A percentile compares a stretch with the other conserved stretches of the same genome.
phyloP scores from a whole-genome alignment of 192 early-diverging fungal genomes.

The Coemansia sp. region DNA sequence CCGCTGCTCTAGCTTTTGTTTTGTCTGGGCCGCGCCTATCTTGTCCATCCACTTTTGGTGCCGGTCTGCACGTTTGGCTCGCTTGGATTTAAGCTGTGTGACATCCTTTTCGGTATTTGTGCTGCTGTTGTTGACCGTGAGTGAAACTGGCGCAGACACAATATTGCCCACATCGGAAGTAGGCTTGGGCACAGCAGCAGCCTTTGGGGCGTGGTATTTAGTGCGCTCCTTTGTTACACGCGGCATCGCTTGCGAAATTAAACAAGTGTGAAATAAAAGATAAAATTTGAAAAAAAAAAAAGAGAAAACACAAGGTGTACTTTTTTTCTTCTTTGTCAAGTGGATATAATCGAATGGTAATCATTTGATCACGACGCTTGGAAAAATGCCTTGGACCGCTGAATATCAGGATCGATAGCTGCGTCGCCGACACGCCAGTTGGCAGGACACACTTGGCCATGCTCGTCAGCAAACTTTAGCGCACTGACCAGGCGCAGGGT shows the following conservation, averaged over 20 bases:
- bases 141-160: conserved; percentile 16
- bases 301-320: not conserved
- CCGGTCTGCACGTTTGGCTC: conserved; percentile 56
- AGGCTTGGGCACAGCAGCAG: not conserved
- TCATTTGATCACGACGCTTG: not conserved
- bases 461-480: conserved; percentile 76
- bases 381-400: conserved; percentile 11
- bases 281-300: not conserved
- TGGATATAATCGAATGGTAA: not conserved
- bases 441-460: conserved; percentile 71
- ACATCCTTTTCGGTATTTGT: not conserved
- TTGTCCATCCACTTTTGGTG: conserved; percentile 68
- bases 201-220: conserved; percentile 26
- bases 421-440: conserved; percentile 69
- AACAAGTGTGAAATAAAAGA: not conserved
- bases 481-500: conserved; percentile 79
- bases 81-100: conserved; percentile 32
- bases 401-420: conserved; percentile 6
- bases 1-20: conserved; percentile 53
- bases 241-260: conserved; percentile 14
- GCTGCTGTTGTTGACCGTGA: not conserved
- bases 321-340: not conserved
- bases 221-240: conserved; percentile 24
- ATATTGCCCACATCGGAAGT: conserved; percentile 1
- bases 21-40: conserved; percentile 54